phyloP scores from a whole-genome alignment of 257 asterid species.

The Leptodermis oblonga region DNA sequence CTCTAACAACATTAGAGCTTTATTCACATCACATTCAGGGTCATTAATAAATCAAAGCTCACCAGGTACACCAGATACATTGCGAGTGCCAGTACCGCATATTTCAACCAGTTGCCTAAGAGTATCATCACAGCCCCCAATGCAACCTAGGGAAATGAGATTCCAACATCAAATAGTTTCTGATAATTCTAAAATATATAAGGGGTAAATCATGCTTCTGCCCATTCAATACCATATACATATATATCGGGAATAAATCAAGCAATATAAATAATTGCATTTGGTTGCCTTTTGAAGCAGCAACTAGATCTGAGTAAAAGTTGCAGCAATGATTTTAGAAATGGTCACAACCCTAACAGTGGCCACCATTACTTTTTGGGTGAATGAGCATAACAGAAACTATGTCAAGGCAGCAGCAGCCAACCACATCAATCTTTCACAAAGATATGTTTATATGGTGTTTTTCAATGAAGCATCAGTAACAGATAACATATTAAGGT shows the following conservation, averaged over 20 bases:
- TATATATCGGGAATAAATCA: no score
- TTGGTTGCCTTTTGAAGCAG: background rate
- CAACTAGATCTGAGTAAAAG: background rate
- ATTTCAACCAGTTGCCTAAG: slow-evolving; percentile 74
- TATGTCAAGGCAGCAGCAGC: background rate
- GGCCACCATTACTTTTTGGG: background rate
- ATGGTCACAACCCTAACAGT: no score
- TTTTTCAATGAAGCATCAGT: no score
- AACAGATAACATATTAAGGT: no score
- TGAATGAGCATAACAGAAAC: background rate
- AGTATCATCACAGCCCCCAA: slow-evolving; percentile 91
- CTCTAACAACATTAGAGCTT: background rate
- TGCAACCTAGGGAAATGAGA: slow-evolving; percentile 57
- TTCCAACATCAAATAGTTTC: slow-evolving; percentile 7
- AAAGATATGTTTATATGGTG: no score
- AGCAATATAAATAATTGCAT: background rate
- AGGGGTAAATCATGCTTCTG: background rate
- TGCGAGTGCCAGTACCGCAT: slow-evolving; percentile 95
- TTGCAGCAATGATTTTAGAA: background rate
- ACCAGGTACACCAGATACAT: slow-evolving; percentile 55
- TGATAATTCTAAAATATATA: background rate
- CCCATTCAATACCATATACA: no score
- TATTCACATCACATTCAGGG: background rate
- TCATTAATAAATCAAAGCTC: slow-evolving; percentile 16
- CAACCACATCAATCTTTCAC: background rate